Evolutionary conservation across 805 yeast species (phyloP).

Genomic region (Wickerhamiella cacticola): DNA sequence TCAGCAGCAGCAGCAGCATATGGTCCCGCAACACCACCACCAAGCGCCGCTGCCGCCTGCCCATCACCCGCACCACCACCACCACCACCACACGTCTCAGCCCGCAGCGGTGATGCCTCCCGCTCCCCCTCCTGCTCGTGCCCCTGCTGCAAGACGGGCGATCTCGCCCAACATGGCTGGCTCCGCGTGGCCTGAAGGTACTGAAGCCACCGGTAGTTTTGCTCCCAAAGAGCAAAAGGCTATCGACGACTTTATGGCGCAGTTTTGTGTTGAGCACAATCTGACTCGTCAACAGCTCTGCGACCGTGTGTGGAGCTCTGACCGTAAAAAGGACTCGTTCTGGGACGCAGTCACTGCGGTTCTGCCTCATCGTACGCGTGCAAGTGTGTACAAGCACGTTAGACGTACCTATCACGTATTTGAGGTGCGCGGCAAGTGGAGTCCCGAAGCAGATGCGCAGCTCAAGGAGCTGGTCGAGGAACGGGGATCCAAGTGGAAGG

Average conservation of each 20-base stretch:
- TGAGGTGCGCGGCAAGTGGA: slow-evolving; percentile 84
- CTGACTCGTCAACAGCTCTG: slow-evolving; percentile 60
- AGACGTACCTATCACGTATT: slow-evolving; percentile 81
- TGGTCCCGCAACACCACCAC: not conserved
- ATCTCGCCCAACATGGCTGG: not conserved
- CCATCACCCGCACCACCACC: not conserved
- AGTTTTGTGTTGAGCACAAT: slow-evolving; percentile 52
- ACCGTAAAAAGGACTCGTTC: slow-evolving; percentile 72
- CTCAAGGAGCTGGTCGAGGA: slow-evolving; percentile 51
- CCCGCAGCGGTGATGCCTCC: not conserved
- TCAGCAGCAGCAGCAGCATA: not conserved
- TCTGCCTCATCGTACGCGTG: slow-evolving; percentile 73
- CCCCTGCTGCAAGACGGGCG: not conserved
- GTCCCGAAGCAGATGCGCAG: slow-evolving; percentile 61
- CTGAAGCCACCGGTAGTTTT: slow-evolving; percentile 35
- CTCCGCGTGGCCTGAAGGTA: slow-evolving; percentile 22
- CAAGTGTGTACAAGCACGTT: slow-evolving; percentile 86
- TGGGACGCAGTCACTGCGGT: slow-evolving; percentile 78
- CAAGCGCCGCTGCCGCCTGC: no score
- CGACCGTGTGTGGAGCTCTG: slow-evolving; percentile 76
- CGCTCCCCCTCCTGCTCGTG: not conserved
- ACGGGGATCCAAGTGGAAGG: slow-evolving; percentile 78
- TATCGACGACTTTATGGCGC: slow-evolving; percentile 58
- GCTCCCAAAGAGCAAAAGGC: slow-evolving; percentile 55
- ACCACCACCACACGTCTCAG: slow-evolving; percentile 1